A percentile compares a stretch with the other conserved stretches of the same genome.
These are phyloP conservation scores for Filosporella fistucella DNA, from an alignment of 495 filamentous ascomycete genomes.

Conservation along the genomic window DNA sequence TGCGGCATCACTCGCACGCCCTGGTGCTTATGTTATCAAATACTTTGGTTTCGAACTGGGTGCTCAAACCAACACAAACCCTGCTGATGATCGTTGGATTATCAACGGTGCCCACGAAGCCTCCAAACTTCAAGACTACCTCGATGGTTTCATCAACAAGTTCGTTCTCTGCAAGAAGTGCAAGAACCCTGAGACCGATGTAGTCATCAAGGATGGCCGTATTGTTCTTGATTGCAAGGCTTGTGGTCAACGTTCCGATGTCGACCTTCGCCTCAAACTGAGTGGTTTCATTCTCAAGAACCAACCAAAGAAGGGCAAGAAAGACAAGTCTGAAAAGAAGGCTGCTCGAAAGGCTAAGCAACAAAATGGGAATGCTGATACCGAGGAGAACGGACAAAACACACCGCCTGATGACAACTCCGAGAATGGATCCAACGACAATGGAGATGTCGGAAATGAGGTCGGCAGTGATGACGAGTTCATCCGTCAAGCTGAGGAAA, in stretches of 20 bases:
- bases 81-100: slow-evolving; percentile 97
- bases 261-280: slow-evolving; percentile 91
- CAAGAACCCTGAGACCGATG: slow-evolving; percentile 98
- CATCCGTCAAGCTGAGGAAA: slow-evolving; percentile 76
- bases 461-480: slow-evolving; percentile 90
- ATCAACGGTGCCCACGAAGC: slow-evolving; percentile 99
- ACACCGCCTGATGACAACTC: slow-evolving; percentile 65
- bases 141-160: slow-evolving; percentile 95
- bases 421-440: slow-evolving; percentile 64
- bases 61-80: slow-evolving; percentile 96
- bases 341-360: slow-evolving; percentile 79
- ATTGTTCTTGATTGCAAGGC: slow-evolving; percentile 98
- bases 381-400: slow-evolving; percentile 49
- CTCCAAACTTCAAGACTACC: slow-evolving; percentile 92
- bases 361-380: slow-evolving; percentile 57
- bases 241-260: slow-evolving; percentile 86
- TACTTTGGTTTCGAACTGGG: slow-evolving; percentile 99
- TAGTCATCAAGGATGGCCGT: slow-evolving; percentile 84
- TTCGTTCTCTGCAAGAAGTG: slow-evolving; percentile 99
- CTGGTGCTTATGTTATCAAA: slow-evolving; percentile 94
- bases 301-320: slow-evolving; percentile 82
- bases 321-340: slow-evolving; percentile 90
- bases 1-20: slow-evolving; percentile 85
- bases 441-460: slow-evolving; percentile 64
- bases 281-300: slow-evolving; percentile 97